Base-by-base conservation (phyloP, 2,329 filamentous ascomycete genomes). In the Karstenula rhodostoma region DNA sequence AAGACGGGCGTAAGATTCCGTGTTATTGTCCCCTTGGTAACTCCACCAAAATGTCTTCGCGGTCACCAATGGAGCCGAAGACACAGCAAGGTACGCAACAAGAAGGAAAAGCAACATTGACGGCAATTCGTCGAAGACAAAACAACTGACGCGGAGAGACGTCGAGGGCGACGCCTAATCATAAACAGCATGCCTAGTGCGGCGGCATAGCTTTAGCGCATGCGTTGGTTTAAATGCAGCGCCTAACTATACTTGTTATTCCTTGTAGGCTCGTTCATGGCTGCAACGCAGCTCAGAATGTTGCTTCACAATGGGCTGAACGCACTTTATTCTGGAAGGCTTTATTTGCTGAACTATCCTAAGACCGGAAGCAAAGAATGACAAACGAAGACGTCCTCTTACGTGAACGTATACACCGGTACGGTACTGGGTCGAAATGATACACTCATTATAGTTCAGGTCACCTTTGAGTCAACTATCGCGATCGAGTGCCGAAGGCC, bases 41-140 rank as follows among this genome's bases (percentile, higher is more conserved):
- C 55, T 57, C 60, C 54, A 62, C 48, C 40, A 65, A 33, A 58
- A 65, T 8, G 62, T 61, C n/a, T 62, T n/a, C 15, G 57, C 51
- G 33, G 42, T 27, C 12, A 33, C 42, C 10, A 47, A 47, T 29
- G 44, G 44, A 15, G 23, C 23, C 53, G 57, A 44, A 32, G 40
- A 19, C 40, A 40, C 35, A 1, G 37, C 49, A n/a, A 54, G 23
- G n/a, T 43, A 32, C 12, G 25, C 51, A 22, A 43, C 23, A n/a
- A 54, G 25, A 17, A 46, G 27, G 4, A 17, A 46, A 23, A 3
- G 15, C 23, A 54, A 44, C 51, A 54, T 54, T 19, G n/a, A 22
- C 29, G 40, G 15, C 19, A 25, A 17, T 10, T 22, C 17, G 9
- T 25, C 5, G n/a, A 19, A 44, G 35, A 43, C 40, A 51, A n/a